Base-by-base conservation (phyloP, 306 rosid species). In the Hylodesmum podocarpum region DNA sequence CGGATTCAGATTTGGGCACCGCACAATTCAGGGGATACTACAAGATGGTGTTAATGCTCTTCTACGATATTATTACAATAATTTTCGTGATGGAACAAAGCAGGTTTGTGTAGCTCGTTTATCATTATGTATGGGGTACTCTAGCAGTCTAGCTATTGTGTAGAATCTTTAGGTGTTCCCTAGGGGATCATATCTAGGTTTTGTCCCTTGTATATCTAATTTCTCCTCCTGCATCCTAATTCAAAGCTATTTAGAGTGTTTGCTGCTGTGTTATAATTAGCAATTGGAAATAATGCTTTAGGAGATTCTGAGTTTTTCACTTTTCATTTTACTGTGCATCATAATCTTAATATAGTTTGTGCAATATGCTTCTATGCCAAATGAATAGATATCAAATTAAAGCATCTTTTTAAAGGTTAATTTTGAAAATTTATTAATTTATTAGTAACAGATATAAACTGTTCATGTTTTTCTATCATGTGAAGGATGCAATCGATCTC, bases 401-500 rank as follows among this genome's bases (percentile, higher is more conserved):
- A 29, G 44, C 24, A 22, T 37, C 16, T 43, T 34, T 63, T 22
- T 46, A 27, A 76, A 76, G 28, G 31, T 81, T 77, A 54, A 43
- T 36, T 46, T 72, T 36, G 57, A 69, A 19, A 31, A 47, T 2
- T 74, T 33, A 41, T 40, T 49, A 27, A 14, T 73, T 66, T 55
- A 28, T 73, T 41, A 64, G 44, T 51, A 39, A 72, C 41, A 76
- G 57, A 55, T 66, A 75, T 13, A 22, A 46, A 15, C 12, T 66
- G 34, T 76, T 51, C 43, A 16, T 73, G 76, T 77, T 28, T 75
- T 43, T 36, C 85, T 18, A 80, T 70, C 63, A 39, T 68, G 57
- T 78, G 86, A 83, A 95, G 99, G 99, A 95, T 75, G 94, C 98
- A 75, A 95, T 91, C 84, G 99, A 95, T 90, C 99, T 95, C 76